Evolutionary conservation across 305 asterid genomes (phyloP), one percentile per base, ranked within the genome.

Genomic region (Stenogyne calaminthoides): DNA sequence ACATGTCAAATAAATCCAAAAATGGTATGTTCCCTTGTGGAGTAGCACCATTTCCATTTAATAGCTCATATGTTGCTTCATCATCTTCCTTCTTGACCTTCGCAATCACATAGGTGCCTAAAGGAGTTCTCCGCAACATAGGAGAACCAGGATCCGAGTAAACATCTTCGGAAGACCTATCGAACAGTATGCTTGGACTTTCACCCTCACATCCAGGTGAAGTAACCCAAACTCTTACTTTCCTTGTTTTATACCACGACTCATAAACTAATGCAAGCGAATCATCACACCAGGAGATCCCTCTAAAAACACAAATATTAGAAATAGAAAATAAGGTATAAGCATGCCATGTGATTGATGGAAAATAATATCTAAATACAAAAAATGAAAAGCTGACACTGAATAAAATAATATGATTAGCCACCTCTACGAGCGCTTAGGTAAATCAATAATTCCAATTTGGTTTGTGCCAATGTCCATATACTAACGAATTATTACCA

Each of bases 101-200:
- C 9, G 96, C 99, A 84, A 95, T 91, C 80, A 95, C 92, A 62
- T 91, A 92, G 73, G 93, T 92, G 62, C 99, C 99, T 54, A 79
- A 73, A 79, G 84, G 81, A 71, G 97, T 88, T 84, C 97, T 87
- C 67, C 98, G 89, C 72, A 79, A 71, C 98, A 92, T 92, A 15
- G 99, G 99, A 82, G 96, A 89, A 61, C 99, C 99, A 47, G 99
- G 99, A 84, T 95, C 99, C 39, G 99, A 92, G 84, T 95, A 95
- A 73, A 95, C 98, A 85, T 95, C 99, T 86, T 95, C 99, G 27
- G 90, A 95, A 74, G 99, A 95, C 85, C 99, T 79, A 87, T 95
- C 99, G 78, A 95, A 95, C 70, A 95, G 84, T 84, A 92, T 82
- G 54, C 86, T 89, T 7, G 96, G 95, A 79, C 74, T 83, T 62